Base-by-base conservation (phyloP, 2,329 filamentous ascomycete genomes). In the Botryotinia globosa region DNA sequence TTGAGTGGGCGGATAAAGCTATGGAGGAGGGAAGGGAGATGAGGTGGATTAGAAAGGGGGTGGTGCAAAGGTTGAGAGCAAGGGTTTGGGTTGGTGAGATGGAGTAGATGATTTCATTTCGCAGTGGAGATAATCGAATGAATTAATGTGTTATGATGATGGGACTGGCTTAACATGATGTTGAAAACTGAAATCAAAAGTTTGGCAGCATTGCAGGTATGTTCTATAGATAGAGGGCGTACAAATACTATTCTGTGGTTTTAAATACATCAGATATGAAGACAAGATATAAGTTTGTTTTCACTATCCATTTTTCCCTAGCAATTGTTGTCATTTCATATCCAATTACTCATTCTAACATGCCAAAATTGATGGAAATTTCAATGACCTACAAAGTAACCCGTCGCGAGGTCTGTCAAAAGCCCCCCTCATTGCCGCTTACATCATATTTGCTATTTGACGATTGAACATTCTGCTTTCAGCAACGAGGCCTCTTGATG, bases 1-100 rank as follows among this genome's bases (percentile, higher is more conserved):
- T 92, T 79, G 86, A 86, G 72, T 92, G 90, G 89, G 85, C 89
- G n/a, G 89, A 91, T 80, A 80, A 79, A 67, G 79, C 81, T 73
- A 80, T 81, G 56, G 78, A 76, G 74, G 81, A 83, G 67, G 81
- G 82, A 73, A 84, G 81, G 59, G 81, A 80, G 73, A 76, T 84
- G 79, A 82, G 81, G 74, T 90, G 88, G 87, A 79, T 90, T 71
- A 84, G 86, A n/a, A 81, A 81, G 56, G 87, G 87, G 76, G 85
- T 88, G 25, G 82, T 89, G 66, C 86, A 88, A 77, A 82, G 83
- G 66, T 78, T 90, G 77, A 86, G 83, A 78, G 85, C 86, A 42
- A 83, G 80, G 34, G 83, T 90, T 32, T 85, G 84, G 83, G 82
- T 83, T 75, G 71, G 76, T 74, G 76, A 74, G 34, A 76, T 72